Conservation (phyloP, 2,329 filamentous ascomycete genomes). For the Raffaelea albimanens region DNA sequence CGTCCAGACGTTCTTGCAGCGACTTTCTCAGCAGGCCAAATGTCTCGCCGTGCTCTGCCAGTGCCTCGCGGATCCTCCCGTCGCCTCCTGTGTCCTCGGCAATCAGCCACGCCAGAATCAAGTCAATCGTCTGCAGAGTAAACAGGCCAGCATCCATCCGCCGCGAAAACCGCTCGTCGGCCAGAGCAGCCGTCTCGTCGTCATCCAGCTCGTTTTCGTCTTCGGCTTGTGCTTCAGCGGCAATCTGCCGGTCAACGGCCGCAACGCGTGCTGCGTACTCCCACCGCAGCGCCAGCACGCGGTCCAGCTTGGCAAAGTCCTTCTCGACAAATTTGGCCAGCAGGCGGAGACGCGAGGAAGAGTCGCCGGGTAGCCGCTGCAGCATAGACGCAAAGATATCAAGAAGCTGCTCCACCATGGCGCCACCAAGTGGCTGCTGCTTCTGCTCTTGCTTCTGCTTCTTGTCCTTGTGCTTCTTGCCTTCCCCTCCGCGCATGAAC, state of each 20-base stretch:
- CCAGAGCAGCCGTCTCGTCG: constrained; percentile 50
- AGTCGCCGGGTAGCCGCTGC: constrained; percentile 67
- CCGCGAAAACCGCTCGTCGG: constrained; percentile 63
- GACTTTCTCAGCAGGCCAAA: constrained; percentile 55
- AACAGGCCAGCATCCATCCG: constrained; percentile 79
- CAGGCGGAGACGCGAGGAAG: constrained; percentile 67
- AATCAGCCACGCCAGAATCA: constrained; percentile 79
- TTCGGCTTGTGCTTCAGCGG: constrained; percentile 21
- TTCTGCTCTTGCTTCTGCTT: constrained; percentile 1
- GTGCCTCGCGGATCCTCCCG: constrained; percentile 49
- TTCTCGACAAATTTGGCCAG: constrained; percentile 95
- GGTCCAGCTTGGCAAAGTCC: constrained; percentile 75
- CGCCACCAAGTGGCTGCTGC: constrained; percentile 43
- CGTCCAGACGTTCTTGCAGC: constrained; percentile 50
- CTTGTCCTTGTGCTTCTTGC: constrained; percentile 4
- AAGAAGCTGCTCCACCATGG: constrained; percentile 68
- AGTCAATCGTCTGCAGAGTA: constrained; percentile 72
- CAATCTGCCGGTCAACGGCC: constrained; percentile 54
- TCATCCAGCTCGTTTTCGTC: constrained; percentile 45
- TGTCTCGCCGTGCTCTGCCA: constrained; percentile 60
- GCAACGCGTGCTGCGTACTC: constrained; percentile 58
- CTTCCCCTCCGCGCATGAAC: constrained; percentile 67
- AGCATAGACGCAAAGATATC: constrained; percentile 79
- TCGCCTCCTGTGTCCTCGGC: constrained; percentile 78
- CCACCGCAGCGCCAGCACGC: constrained; percentile 60